A percentile compares a stretch with the other conserved stretches of the same genome.
Evolutionary conservation across 2,329 filamentous ascomycete genomes (phyloP).

Genomic region (Acephala macrosclerotiorum): DNA sequence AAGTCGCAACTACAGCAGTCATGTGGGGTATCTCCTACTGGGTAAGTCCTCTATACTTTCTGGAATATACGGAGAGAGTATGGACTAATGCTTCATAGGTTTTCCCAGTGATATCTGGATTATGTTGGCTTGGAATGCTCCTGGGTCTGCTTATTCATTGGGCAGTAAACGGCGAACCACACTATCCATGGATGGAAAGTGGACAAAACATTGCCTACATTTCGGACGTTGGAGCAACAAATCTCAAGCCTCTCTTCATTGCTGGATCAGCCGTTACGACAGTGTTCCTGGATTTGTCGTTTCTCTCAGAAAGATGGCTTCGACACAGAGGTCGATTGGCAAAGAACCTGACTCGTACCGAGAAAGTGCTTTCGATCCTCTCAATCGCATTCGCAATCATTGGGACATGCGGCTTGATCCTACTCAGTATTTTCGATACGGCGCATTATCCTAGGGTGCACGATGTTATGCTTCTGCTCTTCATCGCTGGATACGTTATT

Average conservation of each 20-base stretch:
- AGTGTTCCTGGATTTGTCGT: constrained; percentile 81
- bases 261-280: constrained; percentile 75
- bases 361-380: constrained; percentile 68
- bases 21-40: constrained; percentile 48
- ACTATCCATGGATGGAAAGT: constrained; percentile 66
- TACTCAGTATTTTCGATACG: constrained; percentile 88
- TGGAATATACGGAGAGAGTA: neutral
- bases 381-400: constrained; percentile 73
- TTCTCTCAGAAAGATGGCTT: constrained; percentile 84
- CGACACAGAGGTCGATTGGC: constrained; percentile 82
- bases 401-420: constrained; percentile 81
- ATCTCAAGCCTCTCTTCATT: constrained; percentile 81
- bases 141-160: constrained; percentile 54
- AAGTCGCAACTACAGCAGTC: constrained; percentile 14
- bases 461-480: constrained; percentile 78
- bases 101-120: constrained; percentile 72
- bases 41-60: constrained; percentile 48
- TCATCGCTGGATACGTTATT: constrained; percentile 86
- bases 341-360: constrained; percentile 68
- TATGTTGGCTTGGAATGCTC: constrained; percentile 49
- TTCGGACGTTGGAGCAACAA: constrained; percentile 67
- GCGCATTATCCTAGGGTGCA: constrained; percentile 72
- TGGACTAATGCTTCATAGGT: constrained; percentile 48
- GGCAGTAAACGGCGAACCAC: constrained; percentile 60
- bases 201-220: constrained; percentile 74